Evolutionary conservation across 768 basidiomycete genomes (phyloP), one percentile per base, ranked within the genome.

Genomic region (Tremella yokohamensis): DNA sequence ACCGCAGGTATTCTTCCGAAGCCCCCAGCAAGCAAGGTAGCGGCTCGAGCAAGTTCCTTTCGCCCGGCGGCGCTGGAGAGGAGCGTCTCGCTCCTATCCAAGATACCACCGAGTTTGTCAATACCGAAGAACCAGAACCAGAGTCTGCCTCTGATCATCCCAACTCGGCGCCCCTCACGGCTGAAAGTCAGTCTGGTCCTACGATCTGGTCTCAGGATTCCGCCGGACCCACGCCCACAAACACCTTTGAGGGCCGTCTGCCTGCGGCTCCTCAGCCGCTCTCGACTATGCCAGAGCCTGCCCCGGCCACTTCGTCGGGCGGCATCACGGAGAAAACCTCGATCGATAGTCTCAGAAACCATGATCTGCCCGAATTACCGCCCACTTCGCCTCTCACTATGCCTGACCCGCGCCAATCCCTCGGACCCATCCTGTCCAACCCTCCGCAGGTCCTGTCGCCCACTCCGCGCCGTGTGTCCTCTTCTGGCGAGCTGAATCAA

Each of bases 81-180:
- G 63, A 65, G 16, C 60, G 66, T n/a, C 51, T 73, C 22, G 62
- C 63, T n/a, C 58, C 69, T 16, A 73, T 73, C 38, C 42, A 57
- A 8, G 71, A 70, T 49, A 57, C 54, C 7, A 52, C 48, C 3
- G 64, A 68, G 49, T 62, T n/a, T 59, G 63, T 22, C 54, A 54
- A n/a, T 3, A 64, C 63, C 1, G 68, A 69, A n/a, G 68, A 69
- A 29, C 65, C 68, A 4, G 34, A 52, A 18, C n/a, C 53, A 2
- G 34, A 45, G n/a, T 49, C 22, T 7, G 16, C 29, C 11, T 34
- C 29, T 34, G 29, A 34, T 4, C 29, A 4, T 6, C 42, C 42
- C 6, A 45, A 45, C 42, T 38, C 54, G 38, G 18, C 37, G 34
- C 29, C 29, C 8, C 16, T n/a, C 18, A 8, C 51, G 26, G 25